phyloP scores from a whole-genome alignment of 768 basidiomycete species.

The Tulasnella calospora region DNA sequence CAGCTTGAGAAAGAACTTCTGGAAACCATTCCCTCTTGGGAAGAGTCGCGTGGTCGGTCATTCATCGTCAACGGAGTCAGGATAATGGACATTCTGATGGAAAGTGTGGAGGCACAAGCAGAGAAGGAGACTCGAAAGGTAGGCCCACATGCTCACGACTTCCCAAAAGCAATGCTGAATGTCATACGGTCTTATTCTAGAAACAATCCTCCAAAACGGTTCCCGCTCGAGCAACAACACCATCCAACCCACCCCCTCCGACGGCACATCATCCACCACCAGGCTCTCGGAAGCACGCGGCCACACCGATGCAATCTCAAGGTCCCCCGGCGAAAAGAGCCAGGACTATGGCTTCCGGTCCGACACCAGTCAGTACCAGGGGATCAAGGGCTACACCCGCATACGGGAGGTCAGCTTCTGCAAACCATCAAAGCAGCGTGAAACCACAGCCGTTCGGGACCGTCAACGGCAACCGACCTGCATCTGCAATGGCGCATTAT shows the following conservation, averaged over 20 bases:
- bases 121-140: constrained; percentile 19
- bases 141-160: background rate
- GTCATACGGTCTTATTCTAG: background rate
- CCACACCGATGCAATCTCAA: constrained; percentile 11
- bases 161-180: background rate
- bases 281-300: constrained; percentile 16
- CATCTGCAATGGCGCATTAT: constrained; percentile 6
- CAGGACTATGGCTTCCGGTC: background rate
- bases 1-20: constrained; percentile 89
- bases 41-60: constrained; percentile 60
- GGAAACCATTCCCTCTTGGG: constrained; percentile 76
- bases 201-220: background rate
- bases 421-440: background rate
- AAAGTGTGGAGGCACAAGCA: constrained; percentile 53
- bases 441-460: constrained; percentile 13
- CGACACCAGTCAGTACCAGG: background rate
- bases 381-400: background rate
- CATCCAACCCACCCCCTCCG: background rate
- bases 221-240: constrained; percentile 21
- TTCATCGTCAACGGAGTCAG: constrained; percentile 84
- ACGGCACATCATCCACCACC: constrained; percentile 3
- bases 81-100: constrained; percentile 72
- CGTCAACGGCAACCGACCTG: constrained; percentile 5
- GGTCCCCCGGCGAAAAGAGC: constrained; percentile 5
- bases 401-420: background rate